A percentile compares a stretch with the other conserved stretches of the same genome.
phyloP scores from a whole-genome alignment of 148 eudicot species.

The Nepenthes gracilis region DNA sequence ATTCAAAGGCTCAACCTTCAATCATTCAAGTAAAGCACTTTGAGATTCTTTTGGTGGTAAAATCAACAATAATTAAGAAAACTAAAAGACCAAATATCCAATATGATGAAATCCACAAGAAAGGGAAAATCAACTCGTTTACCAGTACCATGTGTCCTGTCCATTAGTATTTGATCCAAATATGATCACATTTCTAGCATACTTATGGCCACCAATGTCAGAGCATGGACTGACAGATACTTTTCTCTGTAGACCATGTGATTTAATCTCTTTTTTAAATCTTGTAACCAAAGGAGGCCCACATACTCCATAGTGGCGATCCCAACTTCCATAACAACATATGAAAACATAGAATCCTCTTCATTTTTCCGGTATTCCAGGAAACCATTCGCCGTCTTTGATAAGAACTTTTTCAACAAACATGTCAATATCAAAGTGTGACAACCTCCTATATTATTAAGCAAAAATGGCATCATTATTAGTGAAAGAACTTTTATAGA shows the following conservation, averaged over 20 bases:
- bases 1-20: conserved; percentile 1
- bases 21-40: neutral
- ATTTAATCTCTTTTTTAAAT: conserved; percentile 73
- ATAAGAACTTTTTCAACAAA: conserved; percentile 96
- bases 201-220: conserved; percentile 92
- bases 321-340: conserved; percentile 90
- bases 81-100: neutral
- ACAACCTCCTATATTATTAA: conserved; percentile 67
- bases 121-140: conserved; percentile 3
- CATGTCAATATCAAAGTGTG: conserved; percentile 95
- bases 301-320: conserved; percentile 93
- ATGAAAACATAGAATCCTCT: conserved; percentile 72
- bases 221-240: conserved; percentile 92
- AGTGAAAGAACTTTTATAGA: neutral
- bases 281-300: conserved; percentile 76
- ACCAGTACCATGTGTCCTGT: conserved; percentile 85
- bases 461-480: neutral
- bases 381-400: conserved; percentile 89
- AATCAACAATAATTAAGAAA: neutral
- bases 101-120: conserved; percentile 1
- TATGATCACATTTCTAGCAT: conserved; percentile 93
- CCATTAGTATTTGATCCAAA: conserved; percentile 51
- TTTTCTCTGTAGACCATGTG: conserved; percentile 59
- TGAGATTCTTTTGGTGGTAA: too few relatives aligned
- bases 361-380: conserved; percentile 81